phyloP scores from a whole-genome alignment of 768 basidiomycete genomes.

The Mycena venus region DNA sequence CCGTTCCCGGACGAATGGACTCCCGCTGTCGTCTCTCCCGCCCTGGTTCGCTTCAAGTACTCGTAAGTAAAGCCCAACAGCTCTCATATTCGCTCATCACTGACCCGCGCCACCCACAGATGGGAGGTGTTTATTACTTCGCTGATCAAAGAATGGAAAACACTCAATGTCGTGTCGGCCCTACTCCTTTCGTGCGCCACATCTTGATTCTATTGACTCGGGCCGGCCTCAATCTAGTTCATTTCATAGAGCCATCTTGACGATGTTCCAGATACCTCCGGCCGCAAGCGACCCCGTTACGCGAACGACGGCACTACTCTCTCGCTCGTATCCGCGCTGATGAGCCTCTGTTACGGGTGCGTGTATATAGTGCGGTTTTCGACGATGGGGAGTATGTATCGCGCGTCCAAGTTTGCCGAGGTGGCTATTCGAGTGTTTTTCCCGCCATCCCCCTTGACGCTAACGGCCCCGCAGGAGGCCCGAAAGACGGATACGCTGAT shows the following conservation, averaged over 20 bases:
- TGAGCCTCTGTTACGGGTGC: slow-evolving; percentile 82
- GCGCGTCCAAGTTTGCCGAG: slow-evolving; percentile 81
- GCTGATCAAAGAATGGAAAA: slow-evolving; percentile 82
- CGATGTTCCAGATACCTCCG: slow-evolving; percentile 71
- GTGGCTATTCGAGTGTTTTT: slow-evolving; percentile 49
- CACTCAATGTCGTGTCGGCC: slow-evolving; percentile 79
- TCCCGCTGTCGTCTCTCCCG: slow-evolving; percentile 68
- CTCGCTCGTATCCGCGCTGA: slow-evolving; percentile 75
- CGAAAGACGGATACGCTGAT: slow-evolving; percentile 47
- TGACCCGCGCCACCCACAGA: slow-evolving; percentile 49
- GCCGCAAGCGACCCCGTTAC: slow-evolving; percentile 73
- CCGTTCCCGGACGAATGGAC: slow-evolving; percentile 71
- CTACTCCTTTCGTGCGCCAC: slow-evolving; percentile 59
- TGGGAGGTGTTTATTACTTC: slow-evolving; percentile 84
- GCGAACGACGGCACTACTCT: slow-evolving; percentile 71
- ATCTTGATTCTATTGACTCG: neutral
- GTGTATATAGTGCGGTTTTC: slow-evolving; percentile 80
- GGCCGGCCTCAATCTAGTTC: neutral
- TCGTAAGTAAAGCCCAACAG: slow-evolving; percentile 34
- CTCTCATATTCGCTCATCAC: neutral
- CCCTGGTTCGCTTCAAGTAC: slow-evolving; percentile 72
- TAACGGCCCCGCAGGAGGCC: slow-evolving; percentile 62
- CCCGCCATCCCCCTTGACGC: neutral
- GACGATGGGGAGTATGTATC: slow-evolving; percentile 79
- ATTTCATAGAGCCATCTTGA: slow-evolving; percentile 71